Base-by-base conservation (phyloP, 176 grass and related monocot species). In the Lolium rigidum region DNA sequence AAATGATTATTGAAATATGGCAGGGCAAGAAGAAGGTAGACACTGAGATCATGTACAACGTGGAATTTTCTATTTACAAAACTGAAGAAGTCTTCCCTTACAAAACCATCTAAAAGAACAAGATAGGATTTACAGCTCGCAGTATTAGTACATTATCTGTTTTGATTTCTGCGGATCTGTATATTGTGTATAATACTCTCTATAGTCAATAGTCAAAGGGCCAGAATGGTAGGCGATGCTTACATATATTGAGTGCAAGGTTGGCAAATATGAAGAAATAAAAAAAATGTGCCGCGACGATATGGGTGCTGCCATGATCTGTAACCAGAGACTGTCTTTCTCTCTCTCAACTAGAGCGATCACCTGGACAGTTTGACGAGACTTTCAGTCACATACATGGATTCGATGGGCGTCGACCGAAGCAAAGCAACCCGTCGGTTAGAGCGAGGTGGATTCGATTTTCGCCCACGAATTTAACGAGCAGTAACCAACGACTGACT, bases 341-440 rank as follows among this genome's bases (percentile, higher is more conserved):
- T 57, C 38, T 70, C 81, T 61, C 69, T 57, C 38, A 12, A 48
- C 61, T 20, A 44, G 74, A 55, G 59, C 13, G 7, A 59, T 14
- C 50, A 21, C n/a, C 10, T 72, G n/a, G n/a, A 52, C 14, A 21
- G 83, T 87, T 86, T 87, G 76, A 80, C 58, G 26, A 75, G 60
- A 69, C 62, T 80, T 50, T 46, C 17, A 52, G 47, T 13, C 7
- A 38, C 39, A 56, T 72, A 43, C 83, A 77, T 52, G 76, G 37
- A 87, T 84, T 31, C 59, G n/a, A 81, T 84, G 89, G 81, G 85
- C 85, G 81, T 87, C 89, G 85, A 91, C 89, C 38, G 9, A 63
- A 75, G 84, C 68, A 64, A 63, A 75, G 84, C 68, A 64, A 78
- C 51, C 13, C 62, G 52, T n/a, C 16, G 43, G 22, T 86, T n/a